Evolutionary conservation across 352 stramenopile genomes (phyloP).

Genomic region (Phytophthora boehmeriae): DNA sequence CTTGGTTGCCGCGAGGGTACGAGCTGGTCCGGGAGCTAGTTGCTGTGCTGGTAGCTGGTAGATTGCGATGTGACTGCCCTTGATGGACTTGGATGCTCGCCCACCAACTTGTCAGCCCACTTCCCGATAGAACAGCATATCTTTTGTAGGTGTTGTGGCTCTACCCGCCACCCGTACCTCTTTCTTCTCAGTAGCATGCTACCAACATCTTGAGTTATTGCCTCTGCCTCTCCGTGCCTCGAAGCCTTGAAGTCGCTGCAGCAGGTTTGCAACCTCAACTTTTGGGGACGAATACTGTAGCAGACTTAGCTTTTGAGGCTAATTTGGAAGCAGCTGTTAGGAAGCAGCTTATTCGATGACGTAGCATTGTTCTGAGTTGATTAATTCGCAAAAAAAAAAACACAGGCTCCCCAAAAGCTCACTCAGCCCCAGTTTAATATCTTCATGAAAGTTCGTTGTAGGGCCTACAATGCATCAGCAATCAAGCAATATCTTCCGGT

Average conservation of each 20-base stretch:
- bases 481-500: slow-evolving; percentile 21
- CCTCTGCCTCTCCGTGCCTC: slow-evolving; percentile 13
- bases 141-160: not conserved
- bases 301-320: too few relatives aligned
- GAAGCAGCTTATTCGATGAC: too few relatives aligned
- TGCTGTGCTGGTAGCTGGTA: slow-evolving; percentile 13
- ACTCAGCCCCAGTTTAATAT: too few relatives aligned
- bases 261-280: not conserved
- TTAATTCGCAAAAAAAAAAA: too few relatives aligned
- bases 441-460: too few relatives aligned
- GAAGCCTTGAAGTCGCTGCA: not conserved
- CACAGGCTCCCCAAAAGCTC: too few relatives aligned
- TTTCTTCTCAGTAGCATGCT: too few relatives aligned
- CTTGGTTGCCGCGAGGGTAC: slow-evolving; percentile 7
- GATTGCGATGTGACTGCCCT: slow-evolving; percentile 14
- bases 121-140: not conserved
- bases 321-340: too few relatives aligned
- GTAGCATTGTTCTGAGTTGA: too few relatives aligned
- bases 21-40: slow-evolving; percentile 1
- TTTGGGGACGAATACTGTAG: not conserved
- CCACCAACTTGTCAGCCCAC: not conserved
- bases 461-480: too few relatives aligned
- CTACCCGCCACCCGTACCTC: not conserved
- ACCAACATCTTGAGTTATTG: not conserved
- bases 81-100: not conserved